phyloP scores from a whole-genome alignment of 1,139 yeast species.

The Kluyveromyces sp. region DNA sequence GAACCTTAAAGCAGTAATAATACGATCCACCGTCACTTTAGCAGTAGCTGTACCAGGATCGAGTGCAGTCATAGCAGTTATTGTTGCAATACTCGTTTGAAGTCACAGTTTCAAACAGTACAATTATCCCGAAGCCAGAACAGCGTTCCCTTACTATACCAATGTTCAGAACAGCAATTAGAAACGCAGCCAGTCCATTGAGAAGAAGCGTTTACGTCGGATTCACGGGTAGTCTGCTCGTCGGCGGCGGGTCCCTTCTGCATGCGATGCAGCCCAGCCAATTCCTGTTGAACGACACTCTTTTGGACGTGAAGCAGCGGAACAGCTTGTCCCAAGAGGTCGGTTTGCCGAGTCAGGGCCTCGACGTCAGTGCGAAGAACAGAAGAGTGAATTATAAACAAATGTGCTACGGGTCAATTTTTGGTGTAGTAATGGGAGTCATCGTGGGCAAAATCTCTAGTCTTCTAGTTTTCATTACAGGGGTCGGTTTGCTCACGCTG shows the following conservation, averaged over 20 bases:
- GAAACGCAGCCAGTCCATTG: constrained; percentile 1
- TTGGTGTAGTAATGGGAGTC: constrained; percentile 20
- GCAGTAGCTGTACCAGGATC: not conserved
- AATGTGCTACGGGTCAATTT: constrained; percentile 21
- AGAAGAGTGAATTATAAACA: constrained; percentile 26
- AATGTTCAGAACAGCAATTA: constrained; percentile 4
- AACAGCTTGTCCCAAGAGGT: constrained; percentile 12
- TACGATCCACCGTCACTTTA: too few species aligned
- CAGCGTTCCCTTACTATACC: too few species aligned
- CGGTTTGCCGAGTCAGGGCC: constrained; percentile 11
- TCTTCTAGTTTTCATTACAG: constrained; percentile 15
- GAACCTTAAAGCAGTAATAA: too few species aligned
- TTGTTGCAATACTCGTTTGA: too few species aligned
- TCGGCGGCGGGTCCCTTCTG: constrained; percentile 2
- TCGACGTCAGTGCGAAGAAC: constrained; percentile 10
- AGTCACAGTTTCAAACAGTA: too few species aligned
- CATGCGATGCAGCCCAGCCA: constrained; percentile 3
- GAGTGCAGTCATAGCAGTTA: too few species aligned
- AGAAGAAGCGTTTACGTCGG: constrained; percentile 3
- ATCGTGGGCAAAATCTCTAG: constrained; percentile 20
- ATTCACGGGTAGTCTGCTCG: constrained; percentile 3
- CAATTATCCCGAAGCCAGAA: too few species aligned
- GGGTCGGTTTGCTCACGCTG: constrained; percentile 16
- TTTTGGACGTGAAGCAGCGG: constrained; percentile 15
- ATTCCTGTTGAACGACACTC: constrained; percentile 17